Conservation (phyloP, 2,329 filamentous ascomycete species). For the Graphilbum fragrans region DNA sequence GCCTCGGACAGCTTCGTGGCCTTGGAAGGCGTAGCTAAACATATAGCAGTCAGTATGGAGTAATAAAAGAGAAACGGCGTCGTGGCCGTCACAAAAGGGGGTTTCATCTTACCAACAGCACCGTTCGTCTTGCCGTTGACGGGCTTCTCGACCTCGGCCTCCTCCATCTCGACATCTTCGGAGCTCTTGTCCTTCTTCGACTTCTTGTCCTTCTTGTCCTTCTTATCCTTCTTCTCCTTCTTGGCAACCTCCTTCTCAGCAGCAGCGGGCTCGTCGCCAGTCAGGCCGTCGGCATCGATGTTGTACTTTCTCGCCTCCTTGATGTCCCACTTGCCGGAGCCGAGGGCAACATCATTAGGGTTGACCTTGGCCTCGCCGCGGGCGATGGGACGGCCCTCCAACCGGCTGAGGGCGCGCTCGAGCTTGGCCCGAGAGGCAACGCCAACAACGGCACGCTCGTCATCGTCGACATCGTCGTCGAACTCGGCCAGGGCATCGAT, state of each 20-base stretch:
- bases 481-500: slow-evolving; percentile 81
- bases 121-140: slow-evolving; percentile 4
- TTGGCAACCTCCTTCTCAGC: slow-evolving; percentile 23
- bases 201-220: slow-evolving; percentile 12
- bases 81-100: background rate
- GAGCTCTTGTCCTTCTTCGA: slow-evolving; percentile 8
- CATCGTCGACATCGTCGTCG: slow-evolving; percentile 67
- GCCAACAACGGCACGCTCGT: slow-evolving; percentile 76
- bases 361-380: slow-evolving; percentile 20
- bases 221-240: slow-evolving; percentile 23
- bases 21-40: background rate
- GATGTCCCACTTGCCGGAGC: slow-evolving; percentile 71
- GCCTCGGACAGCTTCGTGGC: slow-evolving; percentile 36
- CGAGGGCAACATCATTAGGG: slow-evolving; percentile 32
- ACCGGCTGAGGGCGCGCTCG: slow-evolving; percentile 60
- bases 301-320: slow-evolving; percentile 95
- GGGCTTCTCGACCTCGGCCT: slow-evolving; percentile 2
- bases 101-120: slow-evolving; percentile 2
- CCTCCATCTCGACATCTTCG: slow-evolving; percentile 7
- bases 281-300: slow-evolving; percentile 77
- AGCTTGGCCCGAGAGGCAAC: slow-evolving; percentile 59
- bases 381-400: slow-evolving; percentile 85
- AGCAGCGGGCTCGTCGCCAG: slow-evolving; percentile 51
- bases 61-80: background rate
- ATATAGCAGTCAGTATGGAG: slow-evolving; percentile 1